Conservation (phyloP, 2,329 filamentous ascomycete genomes). For the Harringtonia lauricola region DNA sequence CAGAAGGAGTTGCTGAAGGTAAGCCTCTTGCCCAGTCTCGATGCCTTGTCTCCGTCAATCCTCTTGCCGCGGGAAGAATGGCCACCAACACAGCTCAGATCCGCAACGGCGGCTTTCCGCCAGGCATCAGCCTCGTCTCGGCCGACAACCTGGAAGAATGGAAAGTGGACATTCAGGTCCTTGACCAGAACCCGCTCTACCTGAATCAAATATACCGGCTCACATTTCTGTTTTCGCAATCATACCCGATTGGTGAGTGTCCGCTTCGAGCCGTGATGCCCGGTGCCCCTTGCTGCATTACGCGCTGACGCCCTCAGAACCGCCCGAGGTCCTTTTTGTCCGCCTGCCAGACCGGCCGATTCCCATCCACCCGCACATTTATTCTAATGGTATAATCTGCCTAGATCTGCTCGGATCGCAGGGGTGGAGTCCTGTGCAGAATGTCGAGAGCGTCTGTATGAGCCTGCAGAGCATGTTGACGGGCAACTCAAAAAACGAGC, state of each 20-base stretch:
- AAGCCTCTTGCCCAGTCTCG: conserved; percentile 5
- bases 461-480: conserved; percentile 97
- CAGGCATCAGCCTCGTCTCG: conserved; percentile 67
- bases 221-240: conserved; percentile 72
- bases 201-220: conserved; percentile 67
- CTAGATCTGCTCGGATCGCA: conserved; percentile 79
- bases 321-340: conserved; percentile 87
- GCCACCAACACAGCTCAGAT: conserved; percentile 29
- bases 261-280: background rate
- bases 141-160: conserved; percentile 81
- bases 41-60: background rate
- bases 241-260: conserved; percentile 76
- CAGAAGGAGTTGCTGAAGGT: conserved; percentile 51
- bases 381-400: conserved; percentile 97
- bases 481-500: conserved; percentile 82
- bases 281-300: background rate
- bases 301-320: conserved; percentile 45
- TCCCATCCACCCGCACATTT: conserved; percentile 94
- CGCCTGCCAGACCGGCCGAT: conserved; percentile 55
- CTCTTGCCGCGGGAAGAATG: background rate
- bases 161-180: conserved; percentile 82
- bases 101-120: conserved; percentile 40
- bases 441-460: conserved; percentile 93
- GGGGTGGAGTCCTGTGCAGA: conserved; percentile 95
- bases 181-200: conserved; percentile 88